A percentile compares a stretch with the other conserved stretches of the same genome.
Evolutionary conservation across 148 eudicot genomes (phyloP).

Genomic region (Arbutus unedo): DNA sequence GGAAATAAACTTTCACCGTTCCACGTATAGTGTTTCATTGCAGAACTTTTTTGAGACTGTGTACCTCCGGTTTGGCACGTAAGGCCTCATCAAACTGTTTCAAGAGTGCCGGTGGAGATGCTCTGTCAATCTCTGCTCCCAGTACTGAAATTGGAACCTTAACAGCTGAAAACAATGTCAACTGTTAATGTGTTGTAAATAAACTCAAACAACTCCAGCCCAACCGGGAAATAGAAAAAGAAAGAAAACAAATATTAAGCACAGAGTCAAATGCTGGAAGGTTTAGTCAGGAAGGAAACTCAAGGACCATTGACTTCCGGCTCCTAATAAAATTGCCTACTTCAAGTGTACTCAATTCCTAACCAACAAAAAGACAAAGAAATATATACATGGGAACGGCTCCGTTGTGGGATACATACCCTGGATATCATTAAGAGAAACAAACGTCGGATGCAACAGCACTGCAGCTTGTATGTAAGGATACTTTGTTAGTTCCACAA

Average conservation of each 20-base stretch:
- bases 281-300: neutral
- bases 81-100: slow-evolving; percentile 63
- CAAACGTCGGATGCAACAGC: slow-evolving; percentile 60
- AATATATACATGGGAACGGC: neutral
- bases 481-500: slow-evolving; percentile 50
- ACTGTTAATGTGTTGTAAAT: slow-evolving; percentile 3
- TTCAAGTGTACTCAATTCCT: neutral
- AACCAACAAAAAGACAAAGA: neutral
- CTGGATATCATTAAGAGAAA: slow-evolving; percentile 52
- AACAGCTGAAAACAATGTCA: slow-evolving; percentile 37
- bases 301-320: neutral
- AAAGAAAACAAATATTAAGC: neutral
- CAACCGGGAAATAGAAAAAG: neutral
- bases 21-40: neutral
- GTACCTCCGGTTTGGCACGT: slow-evolving; percentile 63
- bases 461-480: slow-evolving; percentile 52
- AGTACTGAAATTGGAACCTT: slow-evolving; percentile 62
- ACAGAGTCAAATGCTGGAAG: neutral
- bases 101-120: slow-evolving; percentile 62
- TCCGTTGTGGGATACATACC: slow-evolving; percentile 29
- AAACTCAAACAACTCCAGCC: neutral
- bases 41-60: neutral
- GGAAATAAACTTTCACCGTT: neutral
- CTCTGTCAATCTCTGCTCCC: slow-evolving; percentile 59
- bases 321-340: neutral